A percentile compares a stretch with the other conserved stretches of the same genome.
Evolutionary conservation across 2,329 filamentous ascomycete genomes (phyloP).

Genomic region (Sporothrix protearum): DNA sequence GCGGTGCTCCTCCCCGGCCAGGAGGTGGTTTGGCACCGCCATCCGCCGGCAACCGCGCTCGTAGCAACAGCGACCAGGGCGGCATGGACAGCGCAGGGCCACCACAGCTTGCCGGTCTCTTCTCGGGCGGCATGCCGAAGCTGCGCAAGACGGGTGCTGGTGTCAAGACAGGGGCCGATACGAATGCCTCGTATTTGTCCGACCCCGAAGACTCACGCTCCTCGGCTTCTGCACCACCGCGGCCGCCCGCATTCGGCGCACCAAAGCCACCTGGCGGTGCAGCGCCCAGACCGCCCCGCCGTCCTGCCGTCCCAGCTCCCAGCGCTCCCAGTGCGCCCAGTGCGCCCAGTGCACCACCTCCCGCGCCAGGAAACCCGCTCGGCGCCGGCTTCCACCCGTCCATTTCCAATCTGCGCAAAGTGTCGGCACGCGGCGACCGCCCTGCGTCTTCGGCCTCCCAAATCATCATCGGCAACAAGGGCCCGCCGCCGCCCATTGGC

Average conservation of each 20-base stretch:
- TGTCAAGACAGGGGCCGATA: constrained; percentile 69
- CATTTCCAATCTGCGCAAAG: constrained; percentile 60
- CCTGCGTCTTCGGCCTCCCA: constrained; percentile 59
- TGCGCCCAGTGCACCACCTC: not conserved
- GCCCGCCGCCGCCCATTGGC: constrained; percentile 72
- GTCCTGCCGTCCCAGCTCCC: constrained; percentile 50
- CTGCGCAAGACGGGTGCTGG: constrained; percentile 81
- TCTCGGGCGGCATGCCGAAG: constrained; percentile 94
- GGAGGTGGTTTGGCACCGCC: constrained; percentile 62
- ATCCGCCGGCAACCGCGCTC: constrained; percentile 64
- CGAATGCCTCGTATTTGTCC: constrained; percentile 70
- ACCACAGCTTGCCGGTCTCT: constrained; percentile 81
- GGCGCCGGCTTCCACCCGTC: constrained; percentile 45
- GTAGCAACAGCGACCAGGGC: constrained; percentile 78
- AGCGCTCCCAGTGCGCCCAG: constrained; percentile 38
- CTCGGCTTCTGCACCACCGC: constrained; percentile 49
- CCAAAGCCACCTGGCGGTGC: constrained; percentile 58
- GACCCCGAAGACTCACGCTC: constrained; percentile 65
- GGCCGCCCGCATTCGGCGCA: constrained; percentile 50
- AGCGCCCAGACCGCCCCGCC: constrained; percentile 57
- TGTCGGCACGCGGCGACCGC: constrained; percentile 46
- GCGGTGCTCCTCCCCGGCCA: constrained; percentile 53
- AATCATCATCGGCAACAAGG: constrained; percentile 48
- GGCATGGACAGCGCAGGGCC: constrained; percentile 48
- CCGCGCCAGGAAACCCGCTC: constrained; percentile 12